Percentiles rank a stretch among this genome's conserved stretches.
Evolutionary conservation across 1,284 basidiomycete genomes (phyloP).

Genomic region (Ustilago hordei): DNA sequence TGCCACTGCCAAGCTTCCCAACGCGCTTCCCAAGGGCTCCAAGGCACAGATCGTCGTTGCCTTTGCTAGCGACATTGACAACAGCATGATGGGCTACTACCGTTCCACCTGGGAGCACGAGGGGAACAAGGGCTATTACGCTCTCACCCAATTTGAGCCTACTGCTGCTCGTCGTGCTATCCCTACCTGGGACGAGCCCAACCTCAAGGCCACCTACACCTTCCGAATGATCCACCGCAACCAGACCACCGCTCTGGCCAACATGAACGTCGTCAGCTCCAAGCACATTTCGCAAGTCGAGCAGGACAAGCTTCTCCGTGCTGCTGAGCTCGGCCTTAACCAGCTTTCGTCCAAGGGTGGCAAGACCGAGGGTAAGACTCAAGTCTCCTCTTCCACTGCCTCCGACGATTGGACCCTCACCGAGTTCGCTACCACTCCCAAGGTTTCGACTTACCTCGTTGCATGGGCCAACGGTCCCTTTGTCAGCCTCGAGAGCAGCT

Average conservation of each 20-base stretch:
- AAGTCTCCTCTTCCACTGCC: slow-evolving; percentile 37
- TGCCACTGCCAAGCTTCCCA: slow-evolving; percentile 57
- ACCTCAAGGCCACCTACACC: slow-evolving; percentile 86
- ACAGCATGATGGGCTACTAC: slow-evolving; percentile 70
- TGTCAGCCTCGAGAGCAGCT: slow-evolving; percentile 79
- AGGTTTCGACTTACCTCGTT: slow-evolving; percentile 91
- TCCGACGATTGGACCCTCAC: slow-evolving; percentile 69
- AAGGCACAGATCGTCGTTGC: slow-evolving; percentile 60
- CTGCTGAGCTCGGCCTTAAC: slow-evolving; percentile 76
- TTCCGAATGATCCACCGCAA: slow-evolving; percentile 87
- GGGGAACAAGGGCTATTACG: slow-evolving; percentile 70
- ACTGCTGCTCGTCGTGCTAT: slow-evolving; percentile 79
- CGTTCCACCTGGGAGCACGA: slow-evolving; percentile 69
- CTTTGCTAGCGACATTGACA: slow-evolving; percentile 62
- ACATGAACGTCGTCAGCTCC: slow-evolving; percentile 75
- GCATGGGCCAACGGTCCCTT: slow-evolving; percentile 91
- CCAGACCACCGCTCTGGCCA: slow-evolving; percentile 77
- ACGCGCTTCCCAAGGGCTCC: slow-evolving; percentile 57
- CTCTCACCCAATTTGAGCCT: slow-evolving; percentile 75
- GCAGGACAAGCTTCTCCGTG: slow-evolving; percentile 68
- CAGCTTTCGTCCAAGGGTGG: slow-evolving; percentile 73
- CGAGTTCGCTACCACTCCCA: slow-evolving; percentile 67
- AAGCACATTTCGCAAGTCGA: slow-evolving; percentile 54
- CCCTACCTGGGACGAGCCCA: slow-evolving; percentile 88
- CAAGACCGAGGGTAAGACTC: slow-evolving; percentile 68